phyloP scores from a whole-genome alignment of 2,329 filamentous ascomycete genomes.

The Thelonectria olida region DNA sequence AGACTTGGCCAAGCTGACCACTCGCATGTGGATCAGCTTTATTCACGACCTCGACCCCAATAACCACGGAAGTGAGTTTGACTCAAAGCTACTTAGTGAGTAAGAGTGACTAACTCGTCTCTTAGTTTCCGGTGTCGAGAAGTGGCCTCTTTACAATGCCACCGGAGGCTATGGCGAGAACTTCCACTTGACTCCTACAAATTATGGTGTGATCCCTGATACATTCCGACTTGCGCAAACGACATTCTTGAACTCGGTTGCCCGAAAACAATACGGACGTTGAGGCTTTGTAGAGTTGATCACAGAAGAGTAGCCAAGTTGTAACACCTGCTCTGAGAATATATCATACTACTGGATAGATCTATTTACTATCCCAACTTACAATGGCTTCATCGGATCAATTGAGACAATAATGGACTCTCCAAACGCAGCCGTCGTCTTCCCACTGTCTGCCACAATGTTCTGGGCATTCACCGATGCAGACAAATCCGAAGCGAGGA shows the following conservation, averaged over 20 bases:
- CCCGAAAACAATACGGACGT: slow-evolving; percentile 27
- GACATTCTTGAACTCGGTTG: slow-evolving; percentile 31
- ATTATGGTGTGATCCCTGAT: slow-evolving; percentile 25
- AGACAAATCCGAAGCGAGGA: slow-evolving; percentile 23
- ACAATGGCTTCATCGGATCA: slow-evolving; percentile 9
- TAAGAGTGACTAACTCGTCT: not conserved
- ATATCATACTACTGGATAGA: too few relatives aligned
- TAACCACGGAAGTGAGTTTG: slow-evolving; percentile 29
- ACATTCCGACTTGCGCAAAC: slow-evolving; percentile 32
- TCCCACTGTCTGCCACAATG: slow-evolving; percentile 31
- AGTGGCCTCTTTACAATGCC: slow-evolving; percentile 30
- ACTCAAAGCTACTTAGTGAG: rapidly evolving
- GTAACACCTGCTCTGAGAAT: too few relatives aligned
- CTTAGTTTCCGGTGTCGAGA: slow-evolving; percentile 18
- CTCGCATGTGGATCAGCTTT: slow-evolving; percentile 52
- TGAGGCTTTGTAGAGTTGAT: slow-evolving; percentile 11
- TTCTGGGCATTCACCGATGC: slow-evolving; percentile 27
- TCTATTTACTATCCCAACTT: too few relatives aligned
- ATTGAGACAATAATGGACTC: slow-evolving; percentile 14
- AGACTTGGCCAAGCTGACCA: slow-evolving; percentile 53
- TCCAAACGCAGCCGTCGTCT: slow-evolving; percentile 14
- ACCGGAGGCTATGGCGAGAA: slow-evolving; percentile 33
- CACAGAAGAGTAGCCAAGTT: too few relatives aligned
- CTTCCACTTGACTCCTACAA: slow-evolving; percentile 35
- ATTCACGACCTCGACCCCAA: slow-evolving; percentile 49